Percentiles rank a stretch among this genome's conserved stretches.
Evolutionary conservation across 495 filamentous ascomycete species (phyloP).

Genomic region (Trichoderma virens): DNA sequence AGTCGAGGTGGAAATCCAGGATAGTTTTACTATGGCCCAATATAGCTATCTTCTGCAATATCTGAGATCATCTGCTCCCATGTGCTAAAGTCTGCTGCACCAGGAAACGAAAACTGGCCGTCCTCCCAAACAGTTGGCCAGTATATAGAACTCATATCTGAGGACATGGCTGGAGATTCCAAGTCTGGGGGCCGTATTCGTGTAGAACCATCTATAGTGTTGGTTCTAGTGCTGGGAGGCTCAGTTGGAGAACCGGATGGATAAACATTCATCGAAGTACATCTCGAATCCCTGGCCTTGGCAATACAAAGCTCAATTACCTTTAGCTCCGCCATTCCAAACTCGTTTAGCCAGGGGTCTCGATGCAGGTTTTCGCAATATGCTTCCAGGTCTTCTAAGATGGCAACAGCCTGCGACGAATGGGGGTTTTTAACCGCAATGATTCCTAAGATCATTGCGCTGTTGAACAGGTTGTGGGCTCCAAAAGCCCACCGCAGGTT

Average conservation of each 20-base stretch:
- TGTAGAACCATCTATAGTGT: neutral
- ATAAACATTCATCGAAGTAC: neutral
- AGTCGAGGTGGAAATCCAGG: too few relatives aligned
- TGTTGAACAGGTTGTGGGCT: neutral
- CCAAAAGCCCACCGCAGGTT: neutral
- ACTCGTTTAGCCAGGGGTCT: constrained; percentile 3
- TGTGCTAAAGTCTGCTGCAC: neutral
- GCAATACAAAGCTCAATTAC: neutral
- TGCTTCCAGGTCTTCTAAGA: neutral
- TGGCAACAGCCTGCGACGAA: neutral
- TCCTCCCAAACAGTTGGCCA: constrained; percentile 2
- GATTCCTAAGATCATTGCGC: neutral
- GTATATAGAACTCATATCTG: constrained; percentile 3
- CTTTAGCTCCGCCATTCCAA: neutral
- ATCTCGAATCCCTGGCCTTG: neutral
- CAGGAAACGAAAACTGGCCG: neutral
- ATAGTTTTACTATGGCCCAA: neutral
- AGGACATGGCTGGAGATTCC: neutral
- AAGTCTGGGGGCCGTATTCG: neutral
- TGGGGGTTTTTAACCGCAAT: neutral
- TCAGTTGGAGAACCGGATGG: neutral
- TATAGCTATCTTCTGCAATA: neutral
- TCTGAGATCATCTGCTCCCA: constrained; percentile 2
- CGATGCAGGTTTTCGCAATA: constrained; percentile 1
- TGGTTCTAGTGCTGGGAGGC: neutral